Conservation (phyloP, 148 eudicot genomes). For the Arctostaphylos glauca region DNA sequence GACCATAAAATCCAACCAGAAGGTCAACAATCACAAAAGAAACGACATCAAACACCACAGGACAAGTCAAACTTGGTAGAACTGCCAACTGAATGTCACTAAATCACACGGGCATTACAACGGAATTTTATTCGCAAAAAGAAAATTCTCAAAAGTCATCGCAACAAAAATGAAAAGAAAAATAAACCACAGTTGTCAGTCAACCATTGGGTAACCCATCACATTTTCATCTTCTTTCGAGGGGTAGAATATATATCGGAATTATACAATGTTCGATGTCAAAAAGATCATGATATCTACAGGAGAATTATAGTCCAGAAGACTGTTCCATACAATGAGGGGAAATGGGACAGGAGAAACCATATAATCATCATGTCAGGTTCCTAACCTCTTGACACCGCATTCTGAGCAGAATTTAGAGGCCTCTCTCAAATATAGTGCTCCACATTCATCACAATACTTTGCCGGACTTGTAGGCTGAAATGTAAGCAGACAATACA, state of each 20-base stretch:
- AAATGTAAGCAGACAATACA: conserved; percentile 14
- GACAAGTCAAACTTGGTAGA: too few relatives aligned
- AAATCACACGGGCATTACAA: too few relatives aligned
- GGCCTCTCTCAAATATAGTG: conserved; percentile 77
- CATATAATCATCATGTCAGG: conserved; percentile 24
- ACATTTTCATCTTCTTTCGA: neutral
- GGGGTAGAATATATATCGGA: neutral
- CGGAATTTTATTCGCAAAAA: too few relatives aligned
- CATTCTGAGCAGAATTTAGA: conserved; percentile 96
- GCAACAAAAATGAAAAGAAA: too few relatives aligned
- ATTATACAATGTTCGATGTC: neutral
- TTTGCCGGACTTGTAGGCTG: conserved; percentile 85
- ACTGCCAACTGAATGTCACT: too few relatives aligned
- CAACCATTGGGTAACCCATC: neutral
- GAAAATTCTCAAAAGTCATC: too few relatives aligned
- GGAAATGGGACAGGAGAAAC: neutral
- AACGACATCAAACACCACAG: too few relatives aligned
- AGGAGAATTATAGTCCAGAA: neutral
- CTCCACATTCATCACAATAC: conserved; percentile 95
- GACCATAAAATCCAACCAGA: too few relatives aligned
- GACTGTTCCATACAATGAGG: neutral
- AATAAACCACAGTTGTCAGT: neutral
- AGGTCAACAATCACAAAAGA: too few relatives aligned
- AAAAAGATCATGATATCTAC: neutral
- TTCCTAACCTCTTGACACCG: conserved; percentile 84